A percentile compares a stretch with the other conserved stretches of the same genome.
These are phyloP conservation scores for Scedosporium minutisporum DNA, from an alignment of 2,329 filamentous ascomycete genomes.

Conservation along the genomic window DNA sequence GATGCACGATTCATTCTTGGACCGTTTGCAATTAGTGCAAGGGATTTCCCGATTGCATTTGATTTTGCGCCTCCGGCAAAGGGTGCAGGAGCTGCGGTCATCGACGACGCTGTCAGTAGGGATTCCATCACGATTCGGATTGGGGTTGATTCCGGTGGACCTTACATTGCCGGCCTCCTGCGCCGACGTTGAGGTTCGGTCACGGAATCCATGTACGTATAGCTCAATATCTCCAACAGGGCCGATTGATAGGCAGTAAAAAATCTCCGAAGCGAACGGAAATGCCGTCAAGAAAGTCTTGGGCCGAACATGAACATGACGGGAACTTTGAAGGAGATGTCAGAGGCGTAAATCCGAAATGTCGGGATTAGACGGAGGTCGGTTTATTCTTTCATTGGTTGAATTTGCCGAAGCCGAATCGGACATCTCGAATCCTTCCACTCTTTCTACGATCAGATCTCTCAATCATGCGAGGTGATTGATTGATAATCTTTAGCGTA, in stretches of 20 bases:
- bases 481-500: no score
- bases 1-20: neutral
- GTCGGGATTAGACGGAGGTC: neutral
- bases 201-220: slow-evolving; percentile 4
- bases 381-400: slow-evolving; percentile 1
- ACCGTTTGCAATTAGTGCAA: slow-evolving; percentile 22
- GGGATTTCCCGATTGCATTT: slow-evolving; percentile 30
- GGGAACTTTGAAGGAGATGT: neutral
- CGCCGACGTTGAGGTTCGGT: slow-evolving; percentile 17
- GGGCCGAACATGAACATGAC: neutral
- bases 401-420: neutral
- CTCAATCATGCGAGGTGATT: no score
- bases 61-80: slow-evolving; percentile 33
- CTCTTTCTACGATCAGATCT: no score
- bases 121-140: neutral
- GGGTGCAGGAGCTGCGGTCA: slow-evolving; percentile 25
- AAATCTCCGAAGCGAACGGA: neutral
- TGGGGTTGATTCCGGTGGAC: neutral
- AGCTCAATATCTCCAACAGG: neutral
- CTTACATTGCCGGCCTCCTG: slow-evolving; percentile 19
- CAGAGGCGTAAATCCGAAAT: neutral
- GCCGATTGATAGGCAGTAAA: neutral
- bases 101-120: neutral
- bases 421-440: neutral
- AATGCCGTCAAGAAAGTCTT: neutral